Conservation (phyloP, 164 flowering plant genomes). For the Cinnamomum chago region DNA sequence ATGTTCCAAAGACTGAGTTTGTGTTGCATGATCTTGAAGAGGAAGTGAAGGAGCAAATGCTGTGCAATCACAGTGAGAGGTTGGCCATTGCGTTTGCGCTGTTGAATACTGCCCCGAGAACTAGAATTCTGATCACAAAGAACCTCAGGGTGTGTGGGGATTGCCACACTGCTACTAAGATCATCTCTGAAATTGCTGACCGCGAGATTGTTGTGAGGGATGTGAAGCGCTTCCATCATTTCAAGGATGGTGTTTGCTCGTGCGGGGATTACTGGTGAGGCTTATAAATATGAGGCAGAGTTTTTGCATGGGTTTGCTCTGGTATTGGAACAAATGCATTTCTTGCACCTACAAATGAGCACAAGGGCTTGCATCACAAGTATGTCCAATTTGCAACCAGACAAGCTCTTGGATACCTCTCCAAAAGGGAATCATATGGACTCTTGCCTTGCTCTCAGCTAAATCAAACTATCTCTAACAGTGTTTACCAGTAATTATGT, state of each 20-base stretch:
- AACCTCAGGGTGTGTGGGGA: conserved; percentile 25
- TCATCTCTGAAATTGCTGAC: conserved; percentile 21
- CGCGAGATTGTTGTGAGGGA: conserved; percentile 24
- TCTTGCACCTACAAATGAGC: too few species aligned
- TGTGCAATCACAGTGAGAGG: conserved; percentile 28
- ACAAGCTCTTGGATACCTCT: too few species aligned
- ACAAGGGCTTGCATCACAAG: too few species aligned
- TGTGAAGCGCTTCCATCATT: conserved; percentile 23
- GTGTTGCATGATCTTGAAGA: conserved; percentile 24
- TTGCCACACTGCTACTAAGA: conserved; percentile 23
- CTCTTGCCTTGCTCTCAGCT: too few species aligned
- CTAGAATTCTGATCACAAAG: conserved; percentile 17
- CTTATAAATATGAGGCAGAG: not conserved
- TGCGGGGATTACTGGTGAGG: conserved; percentile 24
- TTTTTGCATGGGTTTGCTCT: too few species aligned
- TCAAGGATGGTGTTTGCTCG: conserved; percentile 20
- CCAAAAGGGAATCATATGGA: too few species aligned
- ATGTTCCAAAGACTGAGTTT: conserved; percentile 24
- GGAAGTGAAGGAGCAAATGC: conserved; percentile 22
- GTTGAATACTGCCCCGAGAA: conserved; percentile 19
- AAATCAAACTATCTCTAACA: too few species aligned
- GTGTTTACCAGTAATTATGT: too few species aligned
- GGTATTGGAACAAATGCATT: too few species aligned
- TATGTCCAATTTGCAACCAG: too few species aligned
- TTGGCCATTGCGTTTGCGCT: conserved; percentile 23